phyloP scores from a whole-genome alignment of 371 early-diverging fungal species.

The Chytridium lagenaria region DNA sequence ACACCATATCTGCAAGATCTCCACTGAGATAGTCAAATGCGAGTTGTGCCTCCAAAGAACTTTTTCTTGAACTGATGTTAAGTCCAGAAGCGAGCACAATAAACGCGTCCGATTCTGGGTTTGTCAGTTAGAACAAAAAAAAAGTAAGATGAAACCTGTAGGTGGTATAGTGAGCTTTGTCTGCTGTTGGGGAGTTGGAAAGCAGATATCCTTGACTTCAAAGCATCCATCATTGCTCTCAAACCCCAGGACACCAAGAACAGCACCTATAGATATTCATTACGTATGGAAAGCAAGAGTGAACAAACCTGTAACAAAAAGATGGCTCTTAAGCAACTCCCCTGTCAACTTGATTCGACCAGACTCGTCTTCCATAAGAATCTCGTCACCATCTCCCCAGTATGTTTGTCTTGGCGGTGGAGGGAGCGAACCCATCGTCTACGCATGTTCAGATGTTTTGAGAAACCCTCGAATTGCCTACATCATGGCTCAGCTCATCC shows the following conservation, averaged over 20 bases:
- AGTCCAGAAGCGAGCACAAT: conserved; percentile 87
- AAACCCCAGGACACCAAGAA: conserved; percentile 78
- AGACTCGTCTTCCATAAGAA: conserved; percentile 90
- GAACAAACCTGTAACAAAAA: not conserved
- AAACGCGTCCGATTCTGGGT: conserved; percentile 54
- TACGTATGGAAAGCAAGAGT: not conserved
- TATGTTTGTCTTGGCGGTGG: conserved; percentile 72
- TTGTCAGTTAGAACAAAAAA: too few species aligned
- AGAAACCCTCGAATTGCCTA: conserved; percentile 18
- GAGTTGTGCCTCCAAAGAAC: conserved; percentile 67
- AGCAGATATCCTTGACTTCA: conserved; percentile 82
- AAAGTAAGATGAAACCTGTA: too few species aligned
- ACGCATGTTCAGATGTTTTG: not conserved
- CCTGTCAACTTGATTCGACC: conserved; percentile 79
- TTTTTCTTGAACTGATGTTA: conserved; percentile 52
- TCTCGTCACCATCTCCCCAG: conserved; percentile 62
- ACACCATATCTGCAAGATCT: conserved; percentile 66
- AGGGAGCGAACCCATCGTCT: conserved; percentile 70
- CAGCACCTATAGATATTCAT: conserved; percentile 59
- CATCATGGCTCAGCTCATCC: conserved; percentile 79
- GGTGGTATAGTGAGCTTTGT: not conserved
- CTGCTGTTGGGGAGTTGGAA: conserved; percentile 54
- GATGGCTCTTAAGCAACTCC: conserved; percentile 49
- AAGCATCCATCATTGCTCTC: conserved; percentile 77
- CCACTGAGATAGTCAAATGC: conserved; percentile 82